Percentiles rank a stretch among this genome's conserved stretches.
Conservation (phyloP, 257 asterid species). For the Salvia hispanica region DNA sequence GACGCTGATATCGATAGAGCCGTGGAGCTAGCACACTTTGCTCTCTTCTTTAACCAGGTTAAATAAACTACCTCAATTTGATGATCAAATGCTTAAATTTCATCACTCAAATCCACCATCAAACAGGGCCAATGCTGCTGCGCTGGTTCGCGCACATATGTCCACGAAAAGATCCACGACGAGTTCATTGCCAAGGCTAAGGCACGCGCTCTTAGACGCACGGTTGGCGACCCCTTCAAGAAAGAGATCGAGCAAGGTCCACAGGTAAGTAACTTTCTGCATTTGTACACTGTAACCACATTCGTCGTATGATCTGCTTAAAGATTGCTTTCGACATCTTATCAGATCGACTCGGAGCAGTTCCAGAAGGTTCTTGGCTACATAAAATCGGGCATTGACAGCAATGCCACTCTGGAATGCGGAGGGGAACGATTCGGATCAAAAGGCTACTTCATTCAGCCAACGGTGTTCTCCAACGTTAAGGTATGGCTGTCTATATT, state of each 20-base stretch:
- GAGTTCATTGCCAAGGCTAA: constrained; percentile 73
- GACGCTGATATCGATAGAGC: constrained; percentile 76
- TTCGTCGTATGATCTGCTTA: not conserved
- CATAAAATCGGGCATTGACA: constrained; percentile 60
- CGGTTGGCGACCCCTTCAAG: constrained; percentile 84
- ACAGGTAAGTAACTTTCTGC: constrained; percentile 56
- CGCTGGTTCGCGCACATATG: constrained; percentile 86
- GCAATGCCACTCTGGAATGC: constrained; percentile 67
- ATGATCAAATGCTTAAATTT: not conserved
- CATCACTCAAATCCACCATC: not conserved
- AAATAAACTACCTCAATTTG: not conserved
- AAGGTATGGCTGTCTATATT: constrained; percentile 38
- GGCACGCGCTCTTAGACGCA: constrained; percentile 62
- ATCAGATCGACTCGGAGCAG: constrained; percentile 69
- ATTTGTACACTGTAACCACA: not conserved
- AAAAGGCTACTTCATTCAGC: constrained; percentile 72
- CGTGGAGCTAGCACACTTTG: constrained; percentile 72
- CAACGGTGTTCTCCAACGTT: constrained; percentile 80
- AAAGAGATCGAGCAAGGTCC: constrained; percentile 83
- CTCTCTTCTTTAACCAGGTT: constrained; percentile 85
- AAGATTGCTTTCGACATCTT: not conserved
- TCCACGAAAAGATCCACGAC: constrained; percentile 68
- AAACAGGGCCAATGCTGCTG: constrained; percentile 82
- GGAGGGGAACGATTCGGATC: constrained; percentile 72
- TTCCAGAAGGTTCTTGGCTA: constrained; percentile 67